Percentiles rank a stretch among this genome's conserved stretches.
Conservation (phyloP, 2,329 filamentous ascomycete species). For the Chalara sp. region DNA sequence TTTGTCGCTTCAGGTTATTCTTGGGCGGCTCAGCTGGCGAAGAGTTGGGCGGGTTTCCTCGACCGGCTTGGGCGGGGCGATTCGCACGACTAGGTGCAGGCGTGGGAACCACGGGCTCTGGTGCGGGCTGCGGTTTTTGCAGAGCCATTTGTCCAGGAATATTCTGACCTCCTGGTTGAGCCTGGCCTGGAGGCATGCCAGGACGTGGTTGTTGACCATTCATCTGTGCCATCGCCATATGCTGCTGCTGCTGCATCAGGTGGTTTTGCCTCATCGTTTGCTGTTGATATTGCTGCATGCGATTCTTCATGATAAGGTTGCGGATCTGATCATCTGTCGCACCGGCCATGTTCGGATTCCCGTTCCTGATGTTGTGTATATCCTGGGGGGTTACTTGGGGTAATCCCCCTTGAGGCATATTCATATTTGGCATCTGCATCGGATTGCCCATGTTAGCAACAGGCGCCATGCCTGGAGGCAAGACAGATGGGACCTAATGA, state of each 20-base stretch:
- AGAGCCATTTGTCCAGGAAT: conserved; percentile 9
- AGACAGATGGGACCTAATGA: too few species aligned
- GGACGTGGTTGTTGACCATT: conserved; percentile 7
- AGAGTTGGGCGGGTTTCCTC: conserved; percentile 17
- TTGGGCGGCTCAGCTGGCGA: conserved; percentile 30
- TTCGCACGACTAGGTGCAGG: conserved; percentile 8
- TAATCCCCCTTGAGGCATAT: conserved; percentile 11
- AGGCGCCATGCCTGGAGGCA: conserved; percentile 18
- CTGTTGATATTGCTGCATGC: conserved; percentile 15
- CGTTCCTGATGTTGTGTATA: conserved; percentile 20
- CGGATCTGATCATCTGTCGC: conserved; percentile 26
- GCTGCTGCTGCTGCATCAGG: conserved; percentile 7
- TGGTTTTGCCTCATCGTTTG: conserved; percentile 5
- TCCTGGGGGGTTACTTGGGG: conserved; percentile 22
- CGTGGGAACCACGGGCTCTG: conserved; percentile 6
- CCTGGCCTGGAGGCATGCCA: conserved; percentile 2
- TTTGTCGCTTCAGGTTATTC: conserved; percentile 32
- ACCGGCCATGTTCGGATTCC: conserved; percentile 21
- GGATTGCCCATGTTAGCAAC: conserved; percentile 24
- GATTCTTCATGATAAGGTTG: conserved; percentile 16
- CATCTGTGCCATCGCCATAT: conserved; percentile 6
- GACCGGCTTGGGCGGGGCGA: conserved; percentile 13
- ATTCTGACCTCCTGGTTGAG: background rate
- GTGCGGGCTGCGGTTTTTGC: conserved; percentile 10
- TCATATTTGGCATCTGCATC: conserved; percentile 16